phyloP scores from a whole-genome alignment of 208 protist species.

The Porcisia deanei region DNA sequence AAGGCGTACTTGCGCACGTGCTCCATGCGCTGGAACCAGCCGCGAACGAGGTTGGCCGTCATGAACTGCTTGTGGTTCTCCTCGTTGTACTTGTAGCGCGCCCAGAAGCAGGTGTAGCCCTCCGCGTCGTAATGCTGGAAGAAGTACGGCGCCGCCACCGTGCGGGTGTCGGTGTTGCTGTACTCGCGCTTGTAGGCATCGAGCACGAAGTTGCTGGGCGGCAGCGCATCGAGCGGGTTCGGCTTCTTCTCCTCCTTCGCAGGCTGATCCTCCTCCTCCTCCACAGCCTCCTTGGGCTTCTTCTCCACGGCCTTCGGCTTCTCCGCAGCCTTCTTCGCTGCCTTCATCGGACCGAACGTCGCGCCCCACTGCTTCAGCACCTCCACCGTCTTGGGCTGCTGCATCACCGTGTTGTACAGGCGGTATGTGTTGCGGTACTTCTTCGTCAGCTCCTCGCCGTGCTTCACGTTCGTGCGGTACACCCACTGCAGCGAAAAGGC shows the following conservation, averaged over 20 bases:
- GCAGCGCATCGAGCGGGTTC: slow-evolving; percentile 65
- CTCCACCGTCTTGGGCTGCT: slow-evolving; percentile 69
- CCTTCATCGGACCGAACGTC: slow-evolving; percentile 43
- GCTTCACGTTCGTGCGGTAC: slow-evolving; percentile 44
- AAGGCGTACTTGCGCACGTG: slow-evolving; percentile 85
- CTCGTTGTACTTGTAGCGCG: slow-evolving; percentile 84
- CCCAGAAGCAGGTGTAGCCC: slow-evolving; percentile 80
- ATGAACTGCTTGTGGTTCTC: slow-evolving; percentile 86
- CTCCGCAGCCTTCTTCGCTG: slow-evolving; percentile 41
- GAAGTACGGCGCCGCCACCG: slow-evolving; percentile 69
- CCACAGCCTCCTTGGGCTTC: slow-evolving; percentile 13
- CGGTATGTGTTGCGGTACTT: slow-evolving; percentile 68
- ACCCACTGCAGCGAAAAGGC: slow-evolving; percentile 65
- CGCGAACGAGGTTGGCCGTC: slow-evolving; percentile 80
- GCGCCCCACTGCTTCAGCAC: slow-evolving; percentile 54
- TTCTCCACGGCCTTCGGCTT: slow-evolving; percentile 34
- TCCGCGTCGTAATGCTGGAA: slow-evolving; percentile 63
- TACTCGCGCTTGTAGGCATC: slow-evolving; percentile 81
- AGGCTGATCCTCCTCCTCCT: slow-evolving; percentile 46
- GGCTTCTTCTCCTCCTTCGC: slow-evolving; percentile 69
- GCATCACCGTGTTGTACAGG: slow-evolving; percentile 81
- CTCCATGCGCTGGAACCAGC: slow-evolving; percentile 89
- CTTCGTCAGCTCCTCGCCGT: slow-evolving; percentile 53
- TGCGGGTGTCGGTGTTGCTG: slow-evolving; percentile 79
- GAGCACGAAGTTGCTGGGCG: slow-evolving; percentile 68